phyloP scores from a whole-genome alignment of 192 early-diverging fungal species.

The Tieghemiomyces parasiticus region DNA sequence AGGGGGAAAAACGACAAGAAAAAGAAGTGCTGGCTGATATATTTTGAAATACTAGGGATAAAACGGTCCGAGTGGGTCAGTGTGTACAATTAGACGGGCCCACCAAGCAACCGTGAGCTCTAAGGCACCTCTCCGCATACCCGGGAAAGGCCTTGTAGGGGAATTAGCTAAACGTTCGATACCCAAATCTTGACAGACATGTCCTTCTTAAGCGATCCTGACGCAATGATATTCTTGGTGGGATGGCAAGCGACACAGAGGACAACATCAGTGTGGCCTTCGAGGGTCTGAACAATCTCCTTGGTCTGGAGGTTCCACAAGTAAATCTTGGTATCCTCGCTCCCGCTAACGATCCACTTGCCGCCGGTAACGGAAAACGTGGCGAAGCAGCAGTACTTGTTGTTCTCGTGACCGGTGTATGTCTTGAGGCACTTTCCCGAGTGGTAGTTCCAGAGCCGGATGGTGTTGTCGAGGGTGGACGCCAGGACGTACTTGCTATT shows the following conservation, averaged over 20 bases:
- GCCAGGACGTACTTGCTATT: conserved; percentile 98
- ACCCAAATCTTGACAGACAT: conserved; percentile 77
- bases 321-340: conserved; percentile 87
- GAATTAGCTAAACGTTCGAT: conserved; percentile 23
- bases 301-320: conserved; percentile 96
- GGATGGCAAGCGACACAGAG: conserved; percentile 90
- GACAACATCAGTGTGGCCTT: conserved; percentile 88
- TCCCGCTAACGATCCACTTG: conserved; percentile 93
- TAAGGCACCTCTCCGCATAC: too few relatives aligned
- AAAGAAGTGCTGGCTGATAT: too few relatives aligned
- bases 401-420: conserved; percentile 82
- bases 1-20: too few relatives aligned
- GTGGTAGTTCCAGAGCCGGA: conserved; percentile 90
- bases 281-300: conserved; percentile 86
- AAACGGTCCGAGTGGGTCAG: too few relatives aligned
- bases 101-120: too few relatives aligned
- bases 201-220: conserved; percentile 83
- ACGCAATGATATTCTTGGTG: conserved; percentile 86
- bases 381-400: conserved; percentile 86
- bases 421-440: conserved; percentile 93
- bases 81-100: too few relatives aligned
- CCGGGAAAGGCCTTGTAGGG: too few relatives aligned
- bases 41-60: too few relatives aligned
- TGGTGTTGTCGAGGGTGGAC: conserved; percentile 80
- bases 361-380: conserved; percentile 85